Conservation (phyloP, 768 basidiomycete species). For the Auricularia heimuer region DNA sequence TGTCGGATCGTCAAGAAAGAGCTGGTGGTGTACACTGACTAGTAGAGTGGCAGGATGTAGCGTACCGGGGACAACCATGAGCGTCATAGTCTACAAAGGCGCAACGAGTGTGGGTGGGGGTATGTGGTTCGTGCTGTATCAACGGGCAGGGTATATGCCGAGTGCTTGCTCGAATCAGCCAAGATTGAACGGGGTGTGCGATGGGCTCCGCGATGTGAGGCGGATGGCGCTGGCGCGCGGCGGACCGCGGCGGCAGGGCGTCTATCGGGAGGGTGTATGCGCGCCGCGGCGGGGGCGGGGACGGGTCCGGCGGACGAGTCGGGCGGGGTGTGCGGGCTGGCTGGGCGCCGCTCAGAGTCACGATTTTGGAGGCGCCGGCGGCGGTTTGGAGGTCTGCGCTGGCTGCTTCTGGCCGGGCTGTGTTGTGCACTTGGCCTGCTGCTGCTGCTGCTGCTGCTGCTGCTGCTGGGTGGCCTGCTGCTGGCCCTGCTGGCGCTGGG, state of each 20-base stretch:
- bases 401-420: not conserved
- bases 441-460: not conserved
- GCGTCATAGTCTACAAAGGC: not conserved
- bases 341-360: not conserved
- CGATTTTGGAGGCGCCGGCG: not conserved
- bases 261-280: not conserved
- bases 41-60: not conserved
- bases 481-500: not conserved
- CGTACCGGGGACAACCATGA: not conserved
- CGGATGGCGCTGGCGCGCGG: not conserved
- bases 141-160: not conserved
- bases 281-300: not conserved
- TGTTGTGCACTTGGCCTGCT: not conserved
- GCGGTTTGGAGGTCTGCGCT: not conserved
- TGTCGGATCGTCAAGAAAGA: not conserved
- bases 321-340: too few species aligned
- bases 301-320: too few species aligned
- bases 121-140: not conserved
- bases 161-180: not conserved
- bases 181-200: not conserved
- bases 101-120: not conserved
- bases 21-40: not conserved
- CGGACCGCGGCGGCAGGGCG: not conserved
- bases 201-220: not conserved
- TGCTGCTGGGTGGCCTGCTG: not conserved